A percentile compares a stretch with the other conserved stretches of the same genome.
Conservation (phyloP, 306 rosid species). For the Acacia melanoxylon region DNA sequence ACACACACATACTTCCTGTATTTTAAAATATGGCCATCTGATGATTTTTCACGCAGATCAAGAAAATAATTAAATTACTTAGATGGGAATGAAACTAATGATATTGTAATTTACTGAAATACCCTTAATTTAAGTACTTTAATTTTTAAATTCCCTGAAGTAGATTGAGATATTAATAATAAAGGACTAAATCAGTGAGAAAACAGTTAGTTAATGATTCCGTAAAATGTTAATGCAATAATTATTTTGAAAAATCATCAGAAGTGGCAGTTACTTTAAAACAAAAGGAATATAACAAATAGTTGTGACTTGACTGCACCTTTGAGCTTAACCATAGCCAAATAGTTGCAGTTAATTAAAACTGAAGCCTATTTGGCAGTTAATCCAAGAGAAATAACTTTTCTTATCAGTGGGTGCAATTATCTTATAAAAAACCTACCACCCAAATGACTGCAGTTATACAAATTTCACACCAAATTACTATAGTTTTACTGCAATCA, state of each 20-base stretch:
- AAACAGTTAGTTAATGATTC: neutral
- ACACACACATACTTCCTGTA: neutral
- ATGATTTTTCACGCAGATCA: neutral
- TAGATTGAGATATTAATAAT: no score
- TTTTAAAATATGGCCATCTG: neutral
- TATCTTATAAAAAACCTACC: neutral
- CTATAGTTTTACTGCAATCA: neutral
- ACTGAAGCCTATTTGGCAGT: neutral
- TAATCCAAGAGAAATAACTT: neutral
- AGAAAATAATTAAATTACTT: neutral
- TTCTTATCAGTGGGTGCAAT: no score
- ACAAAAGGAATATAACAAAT: neutral
- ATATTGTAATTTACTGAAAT: neutral
- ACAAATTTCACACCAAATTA: neutral
- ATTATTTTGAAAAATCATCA: neutral
- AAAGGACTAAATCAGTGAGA: neutral
- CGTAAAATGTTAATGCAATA: neutral
- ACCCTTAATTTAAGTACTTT: neutral
- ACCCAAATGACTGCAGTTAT: neutral
- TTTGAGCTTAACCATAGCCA: neutral
- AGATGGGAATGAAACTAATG: neutral
- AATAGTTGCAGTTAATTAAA: neutral
- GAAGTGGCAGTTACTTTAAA: neutral
- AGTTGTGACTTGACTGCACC: neutral
- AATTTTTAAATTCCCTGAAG: neutral